Conservation (phyloP, 2,329 filamentous ascomycete species). For the Arthrobotrys conoides region DNA sequence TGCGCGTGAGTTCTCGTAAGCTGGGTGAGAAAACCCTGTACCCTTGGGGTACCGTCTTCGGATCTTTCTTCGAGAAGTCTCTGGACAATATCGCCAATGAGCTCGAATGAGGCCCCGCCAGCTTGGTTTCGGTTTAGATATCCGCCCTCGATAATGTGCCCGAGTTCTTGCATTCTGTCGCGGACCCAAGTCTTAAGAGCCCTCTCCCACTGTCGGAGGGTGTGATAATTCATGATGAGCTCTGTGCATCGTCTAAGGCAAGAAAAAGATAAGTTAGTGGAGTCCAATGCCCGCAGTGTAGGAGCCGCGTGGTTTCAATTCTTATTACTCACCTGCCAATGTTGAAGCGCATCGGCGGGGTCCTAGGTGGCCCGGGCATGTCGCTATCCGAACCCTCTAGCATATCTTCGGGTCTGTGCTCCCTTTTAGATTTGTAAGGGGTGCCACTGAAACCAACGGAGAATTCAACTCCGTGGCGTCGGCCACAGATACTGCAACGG, state of each 20-base stretch:
- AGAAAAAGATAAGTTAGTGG: not conserved
- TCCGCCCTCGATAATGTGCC: not conserved
- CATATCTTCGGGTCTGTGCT: conserved; percentile 15
- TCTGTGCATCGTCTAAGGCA: conserved; percentile 6
- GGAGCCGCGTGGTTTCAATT: not conserved
- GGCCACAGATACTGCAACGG: conserved; percentile 49
- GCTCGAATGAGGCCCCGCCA: not conserved
- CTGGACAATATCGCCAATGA: not conserved
- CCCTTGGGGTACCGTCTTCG: not conserved
- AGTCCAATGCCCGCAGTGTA: not conserved
- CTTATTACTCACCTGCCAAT: conserved; percentile 24
- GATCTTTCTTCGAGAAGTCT: conserved; percentile 13
- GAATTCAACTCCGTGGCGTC: conserved; percentile 17
- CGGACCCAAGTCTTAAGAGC: conserved; percentile 22
- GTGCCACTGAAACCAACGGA: conserved; percentile 36
- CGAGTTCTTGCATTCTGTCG: not conserved
- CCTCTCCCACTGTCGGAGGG: conserved; percentile 52
- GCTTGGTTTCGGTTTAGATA: not conserved
- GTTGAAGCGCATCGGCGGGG: conserved; percentile 20
- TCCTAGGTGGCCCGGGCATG: not conserved
- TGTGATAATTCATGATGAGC: conserved; percentile 25
- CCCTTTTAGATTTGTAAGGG: conserved; percentile 31
- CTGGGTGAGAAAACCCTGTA: not conserved
- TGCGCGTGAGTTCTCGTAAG: not conserved
- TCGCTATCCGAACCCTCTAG: conserved; percentile 23